Conservation (phyloP, 345 rosid species). For the Litchi chinensis region DNA sequence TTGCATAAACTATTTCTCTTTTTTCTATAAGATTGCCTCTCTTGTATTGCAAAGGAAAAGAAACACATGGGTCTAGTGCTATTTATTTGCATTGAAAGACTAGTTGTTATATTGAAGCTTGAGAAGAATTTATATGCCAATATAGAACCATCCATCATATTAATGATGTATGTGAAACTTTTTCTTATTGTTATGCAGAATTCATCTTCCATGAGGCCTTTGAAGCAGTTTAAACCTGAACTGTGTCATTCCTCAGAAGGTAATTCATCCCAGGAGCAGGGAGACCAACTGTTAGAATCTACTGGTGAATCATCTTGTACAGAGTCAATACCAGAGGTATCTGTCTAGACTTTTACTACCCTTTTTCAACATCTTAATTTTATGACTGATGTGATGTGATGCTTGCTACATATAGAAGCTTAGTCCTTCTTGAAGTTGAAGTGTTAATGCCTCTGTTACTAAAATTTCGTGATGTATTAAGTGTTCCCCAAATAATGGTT, state of each 20-base stretch:
- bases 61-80: background rate
- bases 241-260: slow-evolving; percentile 37
- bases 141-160: background rate
- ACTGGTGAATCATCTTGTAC: slow-evolving; percentile 42
- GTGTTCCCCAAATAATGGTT: background rate
- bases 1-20: background rate
- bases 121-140: background rate
- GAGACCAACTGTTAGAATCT: slow-evolving; percentile 40
- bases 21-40: background rate
- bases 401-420: background rate
- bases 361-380: slow-evolving; percentile 10
- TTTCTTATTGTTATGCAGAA: slow-evolving; percentile 36
- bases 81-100: background rate
- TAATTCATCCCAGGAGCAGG: slow-evolving; percentile 29
- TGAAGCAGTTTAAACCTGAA: slow-evolving; percentile 48
- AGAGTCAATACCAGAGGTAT: slow-evolving; percentile 51
- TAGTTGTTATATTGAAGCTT: background rate
- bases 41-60: background rate
- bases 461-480: background rate
- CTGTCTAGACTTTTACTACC: slow-evolving; percentile 16
- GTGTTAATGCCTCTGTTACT: background rate
- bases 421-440: background rate
- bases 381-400: background rate
- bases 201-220: slow-evolving; percentile 40
- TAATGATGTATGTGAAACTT: background rate